Evolutionary conservation across 495 filamentous ascomycete species (phyloP).

Genomic region (Daldinia bambusicola): DNA sequence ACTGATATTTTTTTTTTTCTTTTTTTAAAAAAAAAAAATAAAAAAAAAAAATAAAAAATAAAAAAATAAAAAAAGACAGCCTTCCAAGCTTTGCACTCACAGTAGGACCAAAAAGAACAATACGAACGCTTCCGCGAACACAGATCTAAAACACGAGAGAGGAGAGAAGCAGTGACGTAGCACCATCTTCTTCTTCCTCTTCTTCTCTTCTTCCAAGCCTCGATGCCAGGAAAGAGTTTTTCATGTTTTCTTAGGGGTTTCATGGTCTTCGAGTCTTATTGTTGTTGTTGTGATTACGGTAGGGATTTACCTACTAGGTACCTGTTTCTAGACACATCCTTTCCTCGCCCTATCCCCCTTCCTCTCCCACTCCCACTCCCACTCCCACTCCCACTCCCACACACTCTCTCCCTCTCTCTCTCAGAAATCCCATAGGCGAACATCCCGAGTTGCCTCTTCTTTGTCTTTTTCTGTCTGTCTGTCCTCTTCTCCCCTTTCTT

Average conservation of each 20-base stretch:
- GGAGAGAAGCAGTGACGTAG: background rate
- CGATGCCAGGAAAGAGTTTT: background rate
- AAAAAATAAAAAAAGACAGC: background rate
- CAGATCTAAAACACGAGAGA: background rate
- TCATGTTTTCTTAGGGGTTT: background rate
- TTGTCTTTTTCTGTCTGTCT: background rate
- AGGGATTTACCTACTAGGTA: constrained; percentile 42
- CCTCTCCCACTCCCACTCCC: too few species aligned
- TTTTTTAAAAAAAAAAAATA: too few species aligned
- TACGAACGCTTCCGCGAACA: background rate
- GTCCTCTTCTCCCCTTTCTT: background rate
- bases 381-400: background rate
- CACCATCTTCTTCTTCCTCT: background rate
- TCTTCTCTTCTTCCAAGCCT: background rate
- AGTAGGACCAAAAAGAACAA: background rate
- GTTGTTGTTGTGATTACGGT: constrained; percentile 42
- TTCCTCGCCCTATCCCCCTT: background rate
- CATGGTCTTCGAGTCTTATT: constrained; percentile 34
- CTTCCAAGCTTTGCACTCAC: background rate
- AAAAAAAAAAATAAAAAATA: too few species aligned
- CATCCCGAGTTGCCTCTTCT: constrained; percentile 13
- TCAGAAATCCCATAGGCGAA: background rate
- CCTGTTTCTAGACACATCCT: constrained; percentile 32
- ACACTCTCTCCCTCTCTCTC: background rate
- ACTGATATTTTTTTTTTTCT: too few species aligned